Evolutionary conservation across 345 rosid species (phyloP).

Genomic region (Gossypioides kirkii): DNA sequence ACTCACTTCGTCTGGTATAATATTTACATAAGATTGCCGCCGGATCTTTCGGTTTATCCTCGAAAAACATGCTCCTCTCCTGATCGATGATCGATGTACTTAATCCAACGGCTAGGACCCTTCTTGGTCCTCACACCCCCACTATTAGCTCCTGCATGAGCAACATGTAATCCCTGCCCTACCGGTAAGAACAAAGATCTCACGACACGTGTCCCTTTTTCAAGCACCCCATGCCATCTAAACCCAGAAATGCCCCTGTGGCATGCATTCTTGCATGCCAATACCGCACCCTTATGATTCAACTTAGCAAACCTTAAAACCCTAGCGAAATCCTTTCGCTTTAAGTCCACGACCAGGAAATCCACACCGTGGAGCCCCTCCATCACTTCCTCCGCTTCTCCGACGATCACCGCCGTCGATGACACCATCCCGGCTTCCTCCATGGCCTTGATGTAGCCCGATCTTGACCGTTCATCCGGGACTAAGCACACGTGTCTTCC

Average conservation of each 20-base stretch:
- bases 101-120: constrained; percentile 68
- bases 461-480: constrained; percentile 63
- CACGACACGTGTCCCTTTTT: constrained; percentile 51
- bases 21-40: background rate
- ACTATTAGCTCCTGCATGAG: constrained; percentile 43
- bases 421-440: constrained; percentile 21
- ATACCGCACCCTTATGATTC: constrained; percentile 60
- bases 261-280: constrained; percentile 68
- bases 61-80: constrained; percentile 78
- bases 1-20: background rate
- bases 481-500: constrained; percentile 79
- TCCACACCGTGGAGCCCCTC: constrained; percentile 48
- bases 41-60: constrained; percentile 6
- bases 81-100: constrained; percentile 52
- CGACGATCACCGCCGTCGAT: constrained; percentile 36
- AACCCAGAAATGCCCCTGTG: constrained; percentile 38
- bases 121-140: constrained; percentile 19
- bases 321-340: constrained; percentile 46
- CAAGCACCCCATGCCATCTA: constrained; percentile 51
- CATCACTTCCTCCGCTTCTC: constrained; percentile 59
- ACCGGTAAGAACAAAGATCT: constrained; percentile 66
- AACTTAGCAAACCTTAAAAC: constrained; percentile 56
- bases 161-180: constrained; percentile 73
- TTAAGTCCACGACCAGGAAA: constrained; percentile 72
- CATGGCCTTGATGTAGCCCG: constrained; percentile 44